These are phyloP conservation scores for Phialophora expanda DNA, from an alignment of 2,329 filamentous ascomycete genomes.

Conservation along the genomic window DNA sequence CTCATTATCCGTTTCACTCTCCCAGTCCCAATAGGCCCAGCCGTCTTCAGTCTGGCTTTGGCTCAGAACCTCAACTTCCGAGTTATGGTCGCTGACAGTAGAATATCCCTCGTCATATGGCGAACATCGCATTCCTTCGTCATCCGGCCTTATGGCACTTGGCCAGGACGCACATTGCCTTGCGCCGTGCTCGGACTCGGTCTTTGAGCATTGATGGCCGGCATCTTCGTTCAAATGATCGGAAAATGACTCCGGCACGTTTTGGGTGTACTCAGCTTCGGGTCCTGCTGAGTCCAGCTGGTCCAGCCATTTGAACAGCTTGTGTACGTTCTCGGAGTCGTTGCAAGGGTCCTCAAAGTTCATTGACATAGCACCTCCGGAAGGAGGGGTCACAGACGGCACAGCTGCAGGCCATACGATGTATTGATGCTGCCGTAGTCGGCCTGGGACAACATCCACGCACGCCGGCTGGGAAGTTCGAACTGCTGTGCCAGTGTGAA, in stretches of 20 bases:
- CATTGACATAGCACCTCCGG: background rate
- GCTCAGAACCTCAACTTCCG: constrained; percentile 15
- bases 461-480: background rate
- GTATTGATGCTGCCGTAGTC: constrained; percentile 7
- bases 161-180: background rate
- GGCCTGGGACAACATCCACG: constrained; percentile 16
- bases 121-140: background rate
- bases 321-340: constrained; percentile 4
- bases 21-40: constrained; percentile 27
- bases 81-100: constrained; percentile 3
- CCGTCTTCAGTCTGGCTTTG: constrained; percentile 13
- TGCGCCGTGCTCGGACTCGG: background rate
- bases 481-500: background rate
- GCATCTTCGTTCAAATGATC: background rate
- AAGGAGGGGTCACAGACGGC: background rate
- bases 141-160: background rate
- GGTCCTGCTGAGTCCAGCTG: background rate
- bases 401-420: constrained; percentile 1
- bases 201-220: background rate
- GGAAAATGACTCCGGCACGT: background rate
- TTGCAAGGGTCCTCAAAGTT: background rate
- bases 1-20: constrained; percentile 12
- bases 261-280: background rate
- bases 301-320: background rate
- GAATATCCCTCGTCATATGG: constrained; percentile 16